Evolutionary conservation across 2,329 filamentous ascomycete genomes (phyloP), one percentile per base, ranked within the genome.

Genomic region (Fusarium nanum): DNA sequence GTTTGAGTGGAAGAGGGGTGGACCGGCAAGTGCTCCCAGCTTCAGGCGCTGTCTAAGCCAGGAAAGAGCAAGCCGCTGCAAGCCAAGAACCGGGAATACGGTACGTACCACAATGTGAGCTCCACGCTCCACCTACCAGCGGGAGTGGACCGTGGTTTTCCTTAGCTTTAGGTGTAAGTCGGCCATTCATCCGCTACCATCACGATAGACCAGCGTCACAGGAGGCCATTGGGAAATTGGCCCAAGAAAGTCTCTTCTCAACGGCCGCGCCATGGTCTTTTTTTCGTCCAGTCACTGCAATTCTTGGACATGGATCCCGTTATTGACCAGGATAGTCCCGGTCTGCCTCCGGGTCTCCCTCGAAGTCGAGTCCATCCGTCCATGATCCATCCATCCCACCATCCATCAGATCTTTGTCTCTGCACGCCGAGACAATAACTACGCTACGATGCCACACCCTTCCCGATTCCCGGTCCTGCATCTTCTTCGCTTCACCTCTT

Each of bases 141-240:
- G 20, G 23, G 32, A 34, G 44, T 55, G 60, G 67, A 58, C 70
- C 70, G 58, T 71, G 47, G 60, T 70, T 41, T 53, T 53, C 23
- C 34, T 42, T n/a, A 42, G 20, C 54, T 61, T 60, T 47, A 25
- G 22, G 37, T 72, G 68, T 75, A 74, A 73, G 73, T 73, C 64
- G 66, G 67, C 62, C 56, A 60, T 67, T 37, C 34, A 37, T 6
- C 34, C 34, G 18, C 18, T 37, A 49, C 49, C 70, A 73, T 73
- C 69, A 73, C 65, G 64, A 63, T 67, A 75, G 58, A 55, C 60
- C 71, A 50, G 70, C 70, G 73, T 75, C 73, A 73, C 63, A 74
- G 64, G 59, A 75, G 73, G 71, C 49, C 48, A 41, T 64, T 58
- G 67, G 73, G 73, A 75, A 68, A 75, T 75, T 74, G 64, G 57